A percentile compares a stretch with the other conserved stretches of the same genome.
Evolutionary conservation across 306 rosid genomes (phyloP).

Genomic region (Alnus rubra): DNA sequence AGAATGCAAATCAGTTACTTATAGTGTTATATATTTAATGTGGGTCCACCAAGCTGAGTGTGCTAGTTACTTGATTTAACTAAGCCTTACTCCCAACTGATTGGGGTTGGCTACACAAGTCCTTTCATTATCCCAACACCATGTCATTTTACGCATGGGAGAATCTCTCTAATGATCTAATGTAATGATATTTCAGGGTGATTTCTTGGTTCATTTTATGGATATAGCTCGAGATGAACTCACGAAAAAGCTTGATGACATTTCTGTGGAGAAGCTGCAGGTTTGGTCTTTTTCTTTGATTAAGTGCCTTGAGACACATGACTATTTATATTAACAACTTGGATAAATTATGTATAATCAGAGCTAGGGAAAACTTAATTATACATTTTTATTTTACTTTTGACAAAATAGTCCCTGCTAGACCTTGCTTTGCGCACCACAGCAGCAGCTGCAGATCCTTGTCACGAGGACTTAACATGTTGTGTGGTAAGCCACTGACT

Average conservation of each 20-base stretch:
- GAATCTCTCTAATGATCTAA: neutral
- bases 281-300: conserved; percentile 41
- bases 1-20: neutral
- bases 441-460: conserved; percentile 96
- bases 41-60: neutral
- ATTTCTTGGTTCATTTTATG: conserved; percentile 97
- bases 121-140: conserved; percentile 2
- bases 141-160: neutral
- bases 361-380: neutral
- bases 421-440: conserved; percentile 97
- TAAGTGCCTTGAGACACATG: conserved; percentile 13
- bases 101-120: neutral
- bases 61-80: neutral
- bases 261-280: conserved; percentile 97
- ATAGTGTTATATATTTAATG: neutral
- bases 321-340: neutral
- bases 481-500: conserved; percentile 70
- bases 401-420: conserved; percentile 70
- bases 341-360: neutral
- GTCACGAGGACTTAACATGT: conserved; percentile 90
- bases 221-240: conserved; percentile 96
- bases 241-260: conserved; percentile 83
- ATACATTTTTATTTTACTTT: conserved; percentile 10
- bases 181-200: conserved; percentile 63
- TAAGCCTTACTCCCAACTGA: neutral